A percentile compares a stretch with the other conserved stretches of the same genome.
Conservation (phyloP, 1,284 basidiomycete genomes). For the Boletus sp. region DNA sequence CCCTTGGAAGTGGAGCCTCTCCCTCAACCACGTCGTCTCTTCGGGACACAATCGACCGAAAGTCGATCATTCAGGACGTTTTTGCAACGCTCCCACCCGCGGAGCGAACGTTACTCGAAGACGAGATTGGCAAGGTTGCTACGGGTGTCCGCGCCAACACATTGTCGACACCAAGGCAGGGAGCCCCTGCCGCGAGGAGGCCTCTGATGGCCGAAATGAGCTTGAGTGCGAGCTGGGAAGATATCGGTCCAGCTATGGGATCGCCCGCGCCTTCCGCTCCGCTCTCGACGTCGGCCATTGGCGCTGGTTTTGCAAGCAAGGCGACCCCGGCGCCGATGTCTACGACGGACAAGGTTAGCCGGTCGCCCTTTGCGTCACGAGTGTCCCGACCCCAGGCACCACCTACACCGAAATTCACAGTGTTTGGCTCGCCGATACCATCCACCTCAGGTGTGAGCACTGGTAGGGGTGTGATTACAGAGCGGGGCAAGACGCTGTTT, state of each 20-base stretch:
- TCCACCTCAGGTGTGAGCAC: not conserved
- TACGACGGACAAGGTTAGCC: not conserved
- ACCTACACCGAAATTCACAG: conserved; percentile 22
- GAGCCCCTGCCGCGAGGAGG: conserved; percentile 10
- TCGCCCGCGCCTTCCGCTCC: conserved; percentile 14
- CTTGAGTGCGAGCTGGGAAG: conserved; percentile 52
- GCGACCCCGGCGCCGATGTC: not conserved
- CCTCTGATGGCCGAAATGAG: conserved; percentile 24
- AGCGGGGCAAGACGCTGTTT: conserved; percentile 19
- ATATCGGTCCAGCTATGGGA: conserved; percentile 18
- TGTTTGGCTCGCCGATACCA: conserved; percentile 25
- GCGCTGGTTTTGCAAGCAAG: conserved; percentile 7
- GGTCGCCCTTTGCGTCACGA: conserved; percentile 17
- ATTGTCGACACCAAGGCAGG: conserved; percentile 9
- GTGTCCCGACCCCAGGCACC: conserved; percentile 12
- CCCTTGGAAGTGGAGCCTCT: conserved; percentile 20
- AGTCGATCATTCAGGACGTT: conserved; percentile 67
- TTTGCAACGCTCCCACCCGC: conserved; percentile 55
- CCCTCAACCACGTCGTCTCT: conserved; percentile 7
- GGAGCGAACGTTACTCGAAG: conserved; percentile 52
- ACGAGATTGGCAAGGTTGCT: conserved; percentile 39
- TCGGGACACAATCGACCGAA: conserved; percentile 42
- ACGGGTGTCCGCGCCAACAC: conserved; percentile 18
- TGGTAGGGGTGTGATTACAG: conserved; percentile 10
- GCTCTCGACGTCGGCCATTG: conserved; percentile 2